These are phyloP conservation scores for Ceratocystiopsis brevicomis DNA, from an alignment of 2,329 filamentous ascomycete species.

Conservation along the genomic window DNA sequence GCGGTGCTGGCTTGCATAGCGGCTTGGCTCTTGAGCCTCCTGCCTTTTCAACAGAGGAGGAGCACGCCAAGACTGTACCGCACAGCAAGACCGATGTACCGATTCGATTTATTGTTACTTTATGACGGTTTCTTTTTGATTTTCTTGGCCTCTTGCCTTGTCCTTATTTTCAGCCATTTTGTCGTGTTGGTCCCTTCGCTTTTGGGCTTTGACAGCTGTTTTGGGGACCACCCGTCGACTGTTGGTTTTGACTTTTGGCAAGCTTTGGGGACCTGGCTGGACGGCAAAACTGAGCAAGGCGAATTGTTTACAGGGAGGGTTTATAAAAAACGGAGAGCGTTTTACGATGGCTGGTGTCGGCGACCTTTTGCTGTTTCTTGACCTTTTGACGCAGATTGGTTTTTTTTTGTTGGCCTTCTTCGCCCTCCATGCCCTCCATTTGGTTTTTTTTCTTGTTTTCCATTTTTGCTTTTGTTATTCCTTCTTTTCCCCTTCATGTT, in stretches of 20 bases:
- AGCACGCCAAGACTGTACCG: not conserved
- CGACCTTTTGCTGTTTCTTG: slow-evolving; percentile 6
- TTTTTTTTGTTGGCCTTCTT: slow-evolving; percentile 1
- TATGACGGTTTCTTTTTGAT: slow-evolving; percentile 1
- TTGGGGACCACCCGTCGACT: slow-evolving; percentile 1
- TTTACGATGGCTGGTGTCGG: slow-evolving; percentile 10
- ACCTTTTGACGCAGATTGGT: slow-evolving; percentile 6
- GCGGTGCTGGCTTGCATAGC: too few relatives aligned
- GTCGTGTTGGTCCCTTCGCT: too few relatives aligned
- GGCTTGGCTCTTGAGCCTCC: too few relatives aligned
- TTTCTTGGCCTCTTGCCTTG: slow-evolving; percentile 1
- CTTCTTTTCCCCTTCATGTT: not conserved
- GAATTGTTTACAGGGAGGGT: slow-evolving; percentile 5
- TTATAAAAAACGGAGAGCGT: slow-evolving; percentile 7
- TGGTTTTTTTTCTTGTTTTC: not conserved
- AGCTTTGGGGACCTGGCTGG: slow-evolving; percentile 8
- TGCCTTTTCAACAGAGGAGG: not conserved
- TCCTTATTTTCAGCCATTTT: too few relatives aligned
- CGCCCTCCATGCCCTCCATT: not conserved
- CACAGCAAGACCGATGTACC: too few relatives aligned
- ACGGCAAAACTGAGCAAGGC: slow-evolving; percentile 9
- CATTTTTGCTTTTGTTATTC: not conserved
- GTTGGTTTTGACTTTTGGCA: slow-evolving; percentile 5
- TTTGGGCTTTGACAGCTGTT: not conserved
- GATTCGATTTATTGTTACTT: not conserved